These are phyloP conservation scores for Guillardia theta DNA, from an alignment of 78 protist genomes.

Conservation along the genomic window DNA sequence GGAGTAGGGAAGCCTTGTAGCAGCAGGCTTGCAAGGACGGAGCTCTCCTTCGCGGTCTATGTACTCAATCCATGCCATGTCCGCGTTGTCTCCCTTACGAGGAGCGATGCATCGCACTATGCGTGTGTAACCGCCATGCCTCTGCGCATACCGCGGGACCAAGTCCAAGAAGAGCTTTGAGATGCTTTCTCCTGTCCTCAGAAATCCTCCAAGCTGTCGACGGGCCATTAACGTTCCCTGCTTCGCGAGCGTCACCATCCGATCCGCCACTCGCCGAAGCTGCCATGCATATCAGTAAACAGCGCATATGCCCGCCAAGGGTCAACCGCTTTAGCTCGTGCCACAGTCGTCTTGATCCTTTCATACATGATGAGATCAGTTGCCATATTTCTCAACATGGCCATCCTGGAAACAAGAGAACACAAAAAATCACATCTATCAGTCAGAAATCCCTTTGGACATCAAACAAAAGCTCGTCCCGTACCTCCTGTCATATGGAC, in stretches of 20 bases:
- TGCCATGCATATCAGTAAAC: constrained; percentile 36
- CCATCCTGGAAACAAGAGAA: too few species aligned
- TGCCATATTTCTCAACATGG: constrained; percentile 69
- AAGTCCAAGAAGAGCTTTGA: background rate
- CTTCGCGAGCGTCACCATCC: background rate
- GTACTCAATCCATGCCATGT: constrained; percentile 69
- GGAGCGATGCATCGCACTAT: background rate
- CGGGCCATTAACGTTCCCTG: background rate
- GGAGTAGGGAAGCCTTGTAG: too few species aligned
- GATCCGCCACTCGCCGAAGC: background rate
- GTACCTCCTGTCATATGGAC: too few species aligned
- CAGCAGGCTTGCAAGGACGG: too few species aligned
- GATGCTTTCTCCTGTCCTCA: background rate
- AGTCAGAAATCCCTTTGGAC: too few species aligned
- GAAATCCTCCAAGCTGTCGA: background rate
- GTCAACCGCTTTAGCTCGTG: constrained; percentile 68
- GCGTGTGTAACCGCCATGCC: constrained; percentile 50
- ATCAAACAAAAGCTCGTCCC: too few species aligned
- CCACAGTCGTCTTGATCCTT: constrained; percentile 68
- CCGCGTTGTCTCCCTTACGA: constrained; percentile 56
- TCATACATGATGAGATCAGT: constrained; percentile 64
- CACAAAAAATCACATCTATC: too few species aligned
- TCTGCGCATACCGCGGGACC: constrained; percentile 23
- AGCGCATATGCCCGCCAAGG: constrained; percentile 56
- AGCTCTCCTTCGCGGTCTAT: too few species aligned